Evolutionary conservation across 2,329 filamentous ascomycete species (phyloP).

Genomic region (Stromatinia cepivora): DNA sequence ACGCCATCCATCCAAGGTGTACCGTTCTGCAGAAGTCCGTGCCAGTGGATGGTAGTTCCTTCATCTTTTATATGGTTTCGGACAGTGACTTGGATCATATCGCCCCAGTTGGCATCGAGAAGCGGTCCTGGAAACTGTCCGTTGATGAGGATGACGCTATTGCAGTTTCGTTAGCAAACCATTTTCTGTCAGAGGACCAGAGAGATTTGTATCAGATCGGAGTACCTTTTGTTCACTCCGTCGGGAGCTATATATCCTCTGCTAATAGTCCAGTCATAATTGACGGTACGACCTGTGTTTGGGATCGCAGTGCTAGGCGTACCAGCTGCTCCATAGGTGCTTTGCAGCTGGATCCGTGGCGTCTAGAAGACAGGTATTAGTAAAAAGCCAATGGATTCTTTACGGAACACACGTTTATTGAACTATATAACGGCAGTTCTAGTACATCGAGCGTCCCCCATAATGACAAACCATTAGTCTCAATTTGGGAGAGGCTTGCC

Average conservation of each 20-base stretch:
- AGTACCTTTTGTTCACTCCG: neutral
- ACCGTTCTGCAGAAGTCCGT: conserved; percentile 75
- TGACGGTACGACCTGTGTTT: neutral
- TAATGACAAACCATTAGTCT: neutral
- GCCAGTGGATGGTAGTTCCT: conserved; percentile 68
- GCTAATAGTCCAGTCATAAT: neutral
- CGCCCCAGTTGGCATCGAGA: conserved; percentile 49
- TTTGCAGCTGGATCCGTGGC: neutral
- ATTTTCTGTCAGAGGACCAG: neutral
- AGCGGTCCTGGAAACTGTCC: conserved; percentile 72
- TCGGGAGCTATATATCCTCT: conserved; percentile 1
- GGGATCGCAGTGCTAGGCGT: too few relatives aligned
- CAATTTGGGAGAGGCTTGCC: neutral
- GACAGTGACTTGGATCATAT: conserved; percentile 68
- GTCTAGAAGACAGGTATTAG: neutral
- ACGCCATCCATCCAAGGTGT: conserved; percentile 75
- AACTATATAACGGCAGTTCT: neutral
- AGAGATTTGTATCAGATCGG: neutral
- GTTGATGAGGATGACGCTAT: conserved; percentile 65
- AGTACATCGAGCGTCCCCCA: neutral
- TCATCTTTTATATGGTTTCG: conserved; percentile 64
- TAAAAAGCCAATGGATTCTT: neutral
- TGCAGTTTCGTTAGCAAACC: conserved; percentile 46
- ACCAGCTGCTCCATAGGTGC: neutral
- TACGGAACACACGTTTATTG: neutral